These are phyloP conservation scores for Corchorus capsularis DNA, from an alignment of 345 rosid species.

Conservation along the genomic window DNA sequence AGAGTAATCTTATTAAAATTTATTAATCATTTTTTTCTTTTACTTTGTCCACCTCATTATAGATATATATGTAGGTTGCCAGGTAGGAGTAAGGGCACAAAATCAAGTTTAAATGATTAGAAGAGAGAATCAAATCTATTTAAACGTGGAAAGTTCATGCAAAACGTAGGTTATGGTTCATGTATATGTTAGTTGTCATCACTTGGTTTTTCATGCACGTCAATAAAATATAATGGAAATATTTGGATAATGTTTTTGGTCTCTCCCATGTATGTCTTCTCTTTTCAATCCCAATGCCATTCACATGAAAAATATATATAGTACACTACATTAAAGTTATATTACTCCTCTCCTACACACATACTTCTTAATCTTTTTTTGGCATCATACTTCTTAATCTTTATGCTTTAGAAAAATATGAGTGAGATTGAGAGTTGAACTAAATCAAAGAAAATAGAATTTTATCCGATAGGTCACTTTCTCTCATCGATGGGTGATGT, in stretches of 20 bases:
- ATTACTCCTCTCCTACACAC: no score
- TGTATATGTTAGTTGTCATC: background rate
- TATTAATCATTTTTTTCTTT: no score
- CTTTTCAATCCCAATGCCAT: background rate
- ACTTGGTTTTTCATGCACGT: background rate
- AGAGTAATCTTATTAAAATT: no score
- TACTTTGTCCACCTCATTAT: background rate
- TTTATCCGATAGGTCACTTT: no score
- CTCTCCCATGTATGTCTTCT: constrained; percentile 2
- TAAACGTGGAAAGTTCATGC: constrained; percentile 1
- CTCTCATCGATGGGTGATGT: no score
- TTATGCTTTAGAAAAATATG: no score
- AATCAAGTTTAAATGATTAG: background rate
- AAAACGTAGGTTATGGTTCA: background rate
- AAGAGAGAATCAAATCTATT: background rate
- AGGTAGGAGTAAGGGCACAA: background rate
- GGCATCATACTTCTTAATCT: no score
- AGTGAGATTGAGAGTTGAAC: no score
- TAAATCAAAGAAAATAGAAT: no score
- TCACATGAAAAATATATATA: background rate
- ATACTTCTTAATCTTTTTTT: no score
- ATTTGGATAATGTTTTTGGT: constrained; percentile 2
- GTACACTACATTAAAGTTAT: background rate
- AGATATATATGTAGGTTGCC: background rate
- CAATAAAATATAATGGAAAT: background rate